These are phyloP conservation scores for Capsicum baccatum DNA, from an alignment of 257 asterid species.

Conservation along the genomic window DNA sequence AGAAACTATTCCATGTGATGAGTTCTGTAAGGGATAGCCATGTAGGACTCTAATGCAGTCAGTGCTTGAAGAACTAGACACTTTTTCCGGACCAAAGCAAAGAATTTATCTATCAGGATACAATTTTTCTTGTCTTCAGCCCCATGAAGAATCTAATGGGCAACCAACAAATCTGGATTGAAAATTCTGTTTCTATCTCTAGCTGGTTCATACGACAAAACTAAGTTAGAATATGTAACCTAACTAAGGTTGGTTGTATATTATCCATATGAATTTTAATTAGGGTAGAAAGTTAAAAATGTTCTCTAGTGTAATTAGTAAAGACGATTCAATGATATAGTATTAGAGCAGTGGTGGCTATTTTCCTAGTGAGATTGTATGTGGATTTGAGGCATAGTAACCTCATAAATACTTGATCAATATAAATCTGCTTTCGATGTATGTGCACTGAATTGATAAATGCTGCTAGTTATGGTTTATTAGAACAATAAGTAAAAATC, in stretches of 20 bases:
- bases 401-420: not conserved
- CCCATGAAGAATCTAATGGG: not conserved
- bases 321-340: not conserved
- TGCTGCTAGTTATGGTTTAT: not conserved
- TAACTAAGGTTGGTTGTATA: not conserved
- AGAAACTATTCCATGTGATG: not conserved
- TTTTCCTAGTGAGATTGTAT: not conserved
- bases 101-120: not conserved
- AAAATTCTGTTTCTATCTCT: not conserved
- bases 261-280: not conserved
- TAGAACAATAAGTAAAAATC: not conserved
- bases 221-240: not conserved
- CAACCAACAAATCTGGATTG: not conserved
- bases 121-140: not conserved
- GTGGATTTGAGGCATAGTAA: not conserved
- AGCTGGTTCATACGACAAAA: conserved; percentile 1
- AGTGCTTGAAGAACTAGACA: not conserved
- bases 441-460: conserved; percentile 12
- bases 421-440: not conserved
- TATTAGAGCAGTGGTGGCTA: not conserved
- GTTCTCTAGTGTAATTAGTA: not conserved
- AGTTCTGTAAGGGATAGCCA: not conserved
- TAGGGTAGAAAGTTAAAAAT: not conserved
- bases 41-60: not conserved
- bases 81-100: not conserved